Conservation (phyloP, 306 rosid species). For the Fragaria vesca region DNA sequence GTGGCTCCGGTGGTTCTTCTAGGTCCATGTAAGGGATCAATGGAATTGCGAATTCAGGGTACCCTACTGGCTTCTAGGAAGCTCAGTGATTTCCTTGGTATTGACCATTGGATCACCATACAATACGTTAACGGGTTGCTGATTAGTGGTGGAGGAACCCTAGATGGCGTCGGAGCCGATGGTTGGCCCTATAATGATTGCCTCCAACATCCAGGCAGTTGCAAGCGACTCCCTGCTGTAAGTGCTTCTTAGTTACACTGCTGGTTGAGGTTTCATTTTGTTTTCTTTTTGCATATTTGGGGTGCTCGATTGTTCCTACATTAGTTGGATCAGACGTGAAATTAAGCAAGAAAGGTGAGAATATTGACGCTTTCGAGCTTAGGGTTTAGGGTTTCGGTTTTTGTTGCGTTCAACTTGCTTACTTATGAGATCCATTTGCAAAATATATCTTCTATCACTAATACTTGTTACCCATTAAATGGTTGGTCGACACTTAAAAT, state of each 20-base stretch:
- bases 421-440: neutral
- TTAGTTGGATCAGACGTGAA: neutral
- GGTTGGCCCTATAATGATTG: slow-evolving; percentile 19
- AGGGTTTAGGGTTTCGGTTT: neutral
- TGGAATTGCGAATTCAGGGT: neutral
- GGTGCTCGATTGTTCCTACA: neutral
- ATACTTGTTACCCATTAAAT: too few relatives aligned
- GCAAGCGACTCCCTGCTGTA: slow-evolving; percentile 16
- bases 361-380: too few relatives aligned
- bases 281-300: neutral
- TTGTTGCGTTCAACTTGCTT: too few relatives aligned
- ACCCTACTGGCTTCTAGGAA: slow-evolving; percentile 9
- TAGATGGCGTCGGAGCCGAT: slow-evolving; percentile 14
- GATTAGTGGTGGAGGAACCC: slow-evolving; percentile 16
- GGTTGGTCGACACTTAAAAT: too few relatives aligned
- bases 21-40: slow-evolving; percentile 24
- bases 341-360: neutral
- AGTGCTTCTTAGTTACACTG: neutral
- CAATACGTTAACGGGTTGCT: neutral
- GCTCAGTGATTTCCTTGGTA: neutral
- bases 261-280: neutral
- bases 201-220: neutral
- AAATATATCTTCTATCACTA: neutral
- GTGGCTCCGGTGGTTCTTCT: slow-evolving; percentile 9
- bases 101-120: slow-evolving; percentile 22